Percentiles rank a stretch among this genome's conserved stretches.
Conservation (phyloP, 345 rosid species). For the Eucalyptus regnans region DNA sequence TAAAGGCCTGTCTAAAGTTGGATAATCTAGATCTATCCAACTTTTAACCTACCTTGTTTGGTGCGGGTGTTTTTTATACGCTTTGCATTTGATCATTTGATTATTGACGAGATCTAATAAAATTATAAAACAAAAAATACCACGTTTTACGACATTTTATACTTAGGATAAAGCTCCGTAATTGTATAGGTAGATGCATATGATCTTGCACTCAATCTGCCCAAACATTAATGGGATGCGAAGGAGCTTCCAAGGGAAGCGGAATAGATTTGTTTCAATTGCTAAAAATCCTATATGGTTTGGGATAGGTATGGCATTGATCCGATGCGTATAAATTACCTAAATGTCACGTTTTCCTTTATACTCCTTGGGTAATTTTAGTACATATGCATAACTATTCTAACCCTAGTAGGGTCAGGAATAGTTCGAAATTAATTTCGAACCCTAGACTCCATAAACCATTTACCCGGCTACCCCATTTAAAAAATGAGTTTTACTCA, state of each 20-base stretch:
- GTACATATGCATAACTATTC: background rate
- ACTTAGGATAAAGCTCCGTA: background rate
- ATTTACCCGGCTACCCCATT: background rate
- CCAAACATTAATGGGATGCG: background rate
- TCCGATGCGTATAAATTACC: background rate
- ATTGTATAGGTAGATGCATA: background rate
- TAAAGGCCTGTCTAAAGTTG: background rate
- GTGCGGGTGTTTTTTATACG: background rate
- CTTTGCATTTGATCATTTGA: background rate
- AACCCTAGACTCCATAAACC: background rate
- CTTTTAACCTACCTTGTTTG: background rate
- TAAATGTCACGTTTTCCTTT: fast-evolving
- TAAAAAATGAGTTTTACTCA: fast-evolving
- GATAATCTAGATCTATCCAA: background rate
- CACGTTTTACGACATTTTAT: background rate
- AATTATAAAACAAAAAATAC: background rate
- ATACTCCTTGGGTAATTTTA: background rate
- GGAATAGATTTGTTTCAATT: background rate
- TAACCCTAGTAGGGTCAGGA: background rate
- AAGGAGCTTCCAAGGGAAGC: background rate
- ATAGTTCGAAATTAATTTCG: background rate
- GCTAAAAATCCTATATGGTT: background rate
- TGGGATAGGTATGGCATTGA: background rate
- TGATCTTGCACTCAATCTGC: background rate
- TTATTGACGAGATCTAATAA: background rate